Percentiles rank a stretch among this genome's conserved stretches.
Evolutionary conservation across 1,139 yeast genomes (phyloP).

Genomic region (Sugiyamaella paludigena): DNA sequence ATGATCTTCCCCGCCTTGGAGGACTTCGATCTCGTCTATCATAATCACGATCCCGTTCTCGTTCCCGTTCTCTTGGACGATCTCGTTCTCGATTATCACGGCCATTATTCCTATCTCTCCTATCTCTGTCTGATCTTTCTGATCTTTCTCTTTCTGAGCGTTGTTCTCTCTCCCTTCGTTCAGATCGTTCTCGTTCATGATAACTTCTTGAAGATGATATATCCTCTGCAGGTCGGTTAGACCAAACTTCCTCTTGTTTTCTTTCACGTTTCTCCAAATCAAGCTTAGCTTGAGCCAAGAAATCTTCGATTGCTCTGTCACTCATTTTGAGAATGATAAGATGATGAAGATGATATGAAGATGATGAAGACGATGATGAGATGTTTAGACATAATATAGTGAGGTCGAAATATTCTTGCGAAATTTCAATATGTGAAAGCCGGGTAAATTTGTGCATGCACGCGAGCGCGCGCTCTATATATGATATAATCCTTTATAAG

Average conservation of each 20-base stretch:
- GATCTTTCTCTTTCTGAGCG: slow-evolving; percentile 8
- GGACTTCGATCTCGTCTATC: slow-evolving; percentile 23
- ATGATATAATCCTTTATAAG: too few relatives aligned
- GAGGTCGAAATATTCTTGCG: neutral
- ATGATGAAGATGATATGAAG: neutral
- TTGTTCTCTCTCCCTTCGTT: too few relatives aligned
- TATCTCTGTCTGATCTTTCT: slow-evolving; percentile 6
- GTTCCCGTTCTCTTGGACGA: slow-evolving; percentile 16
- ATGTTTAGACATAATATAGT: neutral
- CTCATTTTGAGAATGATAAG: slow-evolving; percentile 4
- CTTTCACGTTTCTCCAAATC: neutral
- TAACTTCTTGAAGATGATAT: slow-evolving; percentile 1
- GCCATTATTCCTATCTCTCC: slow-evolving; percentile 17
- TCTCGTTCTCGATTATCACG: slow-evolving; percentile 12
- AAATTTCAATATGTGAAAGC: neutral
- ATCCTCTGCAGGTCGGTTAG: neutral
- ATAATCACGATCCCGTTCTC: slow-evolving; percentile 18
- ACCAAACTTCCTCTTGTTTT: neutral
- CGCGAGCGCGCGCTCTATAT: too few relatives aligned
- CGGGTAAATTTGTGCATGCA: neutral
- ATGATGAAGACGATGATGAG: neutral
- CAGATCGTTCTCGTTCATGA: slow-evolving; percentile 3
- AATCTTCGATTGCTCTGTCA: neutral
- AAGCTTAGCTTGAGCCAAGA: slow-evolving; percentile 1
- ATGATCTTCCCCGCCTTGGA: slow-evolving; percentile 8